Base-by-base conservation (phyloP, 176 grass and related monocot species). In the Triticum dicoccoides region DNA sequence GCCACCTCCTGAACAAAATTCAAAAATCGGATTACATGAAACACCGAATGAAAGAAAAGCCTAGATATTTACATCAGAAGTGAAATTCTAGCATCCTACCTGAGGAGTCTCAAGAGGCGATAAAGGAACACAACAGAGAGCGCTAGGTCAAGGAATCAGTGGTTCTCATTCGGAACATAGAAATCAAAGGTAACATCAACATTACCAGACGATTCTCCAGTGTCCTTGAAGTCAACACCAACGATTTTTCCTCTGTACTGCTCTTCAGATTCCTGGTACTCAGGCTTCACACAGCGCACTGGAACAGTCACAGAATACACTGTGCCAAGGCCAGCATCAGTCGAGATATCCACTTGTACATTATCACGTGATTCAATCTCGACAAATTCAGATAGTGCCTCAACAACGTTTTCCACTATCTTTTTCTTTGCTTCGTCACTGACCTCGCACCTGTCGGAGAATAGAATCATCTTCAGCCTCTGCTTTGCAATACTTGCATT, bases 391-490 rank as follows among this genome's bases (percentile, higher is more conserved):
- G 97, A 96, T 8, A 99, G 65, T 6, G 92, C 88, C 83, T 91
- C 79, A 4, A 96, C 64, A 6, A 99, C 69, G 9, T 93, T 91
- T 52, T 89, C 90, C 3, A 99, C 89, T 11, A 99, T 99, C 87
- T 94, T 99, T 81, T 99, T 89, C 92, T 96, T 99, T 42, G 97
- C 97, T 73, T 96, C 85, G n/a, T 99, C 94, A 76, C 94, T 96
- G 52, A 99, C 89, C 33, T 91, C 90, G 39, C 97, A 99, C 75
- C 97, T 92, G 82, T 99, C 94, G 0, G 97, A 99, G 76, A 96
- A 99, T 44, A 99, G 63, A 45, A 99, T 91, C 97, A 99, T 99
- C 86, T 99, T 92, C 71, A 99, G 85, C 85, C 97, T 94, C 86
- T 96, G 97, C 42, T 95, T 99, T 66, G 92, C 97, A 1, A 96